These are phyloP conservation scores for Vitrella brassicaformis DNA, from an alignment of 73 alveolate species.

Conservation along the genomic window DNA sequence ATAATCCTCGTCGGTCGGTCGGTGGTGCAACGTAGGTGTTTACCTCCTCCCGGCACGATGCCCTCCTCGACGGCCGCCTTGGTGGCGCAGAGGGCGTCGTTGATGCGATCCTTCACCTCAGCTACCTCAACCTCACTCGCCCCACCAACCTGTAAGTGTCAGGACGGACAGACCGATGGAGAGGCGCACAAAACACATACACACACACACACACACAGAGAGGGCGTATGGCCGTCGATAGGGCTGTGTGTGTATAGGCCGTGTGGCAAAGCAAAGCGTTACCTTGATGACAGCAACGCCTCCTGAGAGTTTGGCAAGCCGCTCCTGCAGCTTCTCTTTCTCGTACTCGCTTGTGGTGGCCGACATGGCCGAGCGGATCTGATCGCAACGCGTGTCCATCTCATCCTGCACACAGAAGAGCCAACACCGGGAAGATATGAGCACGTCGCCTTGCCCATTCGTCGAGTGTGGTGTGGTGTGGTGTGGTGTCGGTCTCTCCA, in stretches of 20 bases:
- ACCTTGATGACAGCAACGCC: constrained; percentile 91
- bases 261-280: too few species aligned
- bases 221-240: too few species aligned
- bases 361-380: constrained; percentile 8
- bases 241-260: too few species aligned
- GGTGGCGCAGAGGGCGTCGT: constrained; percentile 93
- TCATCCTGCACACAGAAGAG: too few species aligned
- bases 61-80: constrained; percentile 94
- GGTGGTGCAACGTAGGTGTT: too few species aligned
- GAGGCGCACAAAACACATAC: not conserved
- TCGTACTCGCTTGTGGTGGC: constrained; percentile 72
- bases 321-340: constrained; percentile 84
- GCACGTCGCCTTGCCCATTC: too few species aligned
- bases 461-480: constrained; percentile 4
- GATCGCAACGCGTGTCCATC: too few species aligned
- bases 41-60: constrained; percentile 88
- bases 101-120: constrained; percentile 86
- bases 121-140: constrained; percentile 86
- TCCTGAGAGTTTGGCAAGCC: constrained; percentile 89
- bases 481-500: constrained; percentile 46
- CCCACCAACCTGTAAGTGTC: constrained; percentile 71
- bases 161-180: not conserved
- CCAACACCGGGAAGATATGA: too few species aligned
- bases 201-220: not conserved
- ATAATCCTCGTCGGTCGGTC: not conserved